phyloP scores from a whole-genome alignment of 208 protist species.

The Herpetomonas muscarum region DNA sequence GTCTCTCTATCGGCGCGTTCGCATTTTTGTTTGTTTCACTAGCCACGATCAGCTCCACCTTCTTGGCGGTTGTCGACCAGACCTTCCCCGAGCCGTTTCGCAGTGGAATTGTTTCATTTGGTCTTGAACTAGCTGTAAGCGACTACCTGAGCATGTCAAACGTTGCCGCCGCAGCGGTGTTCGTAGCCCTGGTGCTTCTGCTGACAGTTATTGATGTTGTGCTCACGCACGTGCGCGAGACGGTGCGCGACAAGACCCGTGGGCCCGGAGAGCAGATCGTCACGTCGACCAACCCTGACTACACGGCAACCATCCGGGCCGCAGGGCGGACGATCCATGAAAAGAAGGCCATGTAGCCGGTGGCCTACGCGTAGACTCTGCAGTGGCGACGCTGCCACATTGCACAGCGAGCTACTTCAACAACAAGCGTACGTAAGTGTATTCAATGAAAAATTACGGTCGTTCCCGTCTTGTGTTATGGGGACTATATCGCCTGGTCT shows the following conservation, averaged over 20 bases:
- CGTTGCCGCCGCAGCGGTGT: conserved; percentile 19
- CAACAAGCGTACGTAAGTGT: no score
- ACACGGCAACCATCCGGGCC: neutral
- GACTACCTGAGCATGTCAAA: conserved; percentile 22
- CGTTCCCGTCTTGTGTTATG: no score
- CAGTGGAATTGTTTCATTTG: neutral
- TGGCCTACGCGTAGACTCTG: no score
- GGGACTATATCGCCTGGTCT: no score
- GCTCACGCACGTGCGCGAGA: conserved; percentile 28
- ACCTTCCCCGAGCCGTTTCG: neutral
- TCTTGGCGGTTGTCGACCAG: neutral
- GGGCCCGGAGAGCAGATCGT: conserved; percentile 16
- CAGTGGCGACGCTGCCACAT: no score
- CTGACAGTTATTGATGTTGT: conserved; percentile 33
- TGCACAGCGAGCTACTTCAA: no score
- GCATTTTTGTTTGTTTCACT: no score
- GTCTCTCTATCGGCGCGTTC: no score
- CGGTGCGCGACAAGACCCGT: conserved; percentile 32
- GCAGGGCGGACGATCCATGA: no score
- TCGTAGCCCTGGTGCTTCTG: conserved; percentile 22
- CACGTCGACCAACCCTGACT: neutral
- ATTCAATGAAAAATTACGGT: no score
- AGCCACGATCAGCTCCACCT: no score
- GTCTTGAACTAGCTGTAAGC: neutral
- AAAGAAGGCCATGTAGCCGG: no score